These are phyloP conservation scores for Tetrapisispora arboricola DNA, from an alignment of 805 yeast genomes.

Conservation along the genomic window DNA sequence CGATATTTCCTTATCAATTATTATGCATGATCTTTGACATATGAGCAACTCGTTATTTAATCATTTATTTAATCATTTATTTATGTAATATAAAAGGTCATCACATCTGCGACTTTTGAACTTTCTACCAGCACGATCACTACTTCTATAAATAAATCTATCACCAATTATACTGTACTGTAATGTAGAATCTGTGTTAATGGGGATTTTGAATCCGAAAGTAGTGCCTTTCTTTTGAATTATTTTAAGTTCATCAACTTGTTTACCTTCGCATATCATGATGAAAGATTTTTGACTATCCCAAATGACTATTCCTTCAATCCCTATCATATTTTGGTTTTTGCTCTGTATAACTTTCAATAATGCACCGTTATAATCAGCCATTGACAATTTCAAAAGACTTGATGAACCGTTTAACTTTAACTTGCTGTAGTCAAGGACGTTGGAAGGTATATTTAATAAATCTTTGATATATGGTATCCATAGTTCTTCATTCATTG, in stretches of 20 bases:
- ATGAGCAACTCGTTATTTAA: too few species aligned
- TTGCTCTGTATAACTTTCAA: constrained; percentile 48
- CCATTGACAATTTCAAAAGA: constrained; percentile 53
- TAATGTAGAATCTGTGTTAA: constrained; percentile 32
- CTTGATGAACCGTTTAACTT: constrained; percentile 25
- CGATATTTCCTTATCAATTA: too few species aligned
- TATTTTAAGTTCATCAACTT: constrained; percentile 55
- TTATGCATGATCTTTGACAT: too few species aligned
- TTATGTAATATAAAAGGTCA: constrained; percentile 34
- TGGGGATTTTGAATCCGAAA: constrained; percentile 43
- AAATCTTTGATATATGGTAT: constrained; percentile 52
- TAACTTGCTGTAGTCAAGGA: constrained; percentile 8
- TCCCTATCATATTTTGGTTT: constrained; percentile 49
- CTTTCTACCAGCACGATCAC: constrained; percentile 75
- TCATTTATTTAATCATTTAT: neutral
- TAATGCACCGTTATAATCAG: constrained; percentile 75
- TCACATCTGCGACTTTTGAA: constrained; percentile 73
- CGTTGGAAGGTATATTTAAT: constrained; percentile 28
- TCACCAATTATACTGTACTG: constrained; percentile 69
- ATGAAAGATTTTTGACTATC: constrained; percentile 70
- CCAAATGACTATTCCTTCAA: constrained; percentile 70
- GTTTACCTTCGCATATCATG: constrained; percentile 32
- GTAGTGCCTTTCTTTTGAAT: constrained; percentile 59
- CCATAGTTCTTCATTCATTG: constrained; percentile 58
- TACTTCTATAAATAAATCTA: constrained; percentile 61